Conservation (phyloP, 2,329 filamentous ascomycete species). For the Dothistroma pini region DNA sequence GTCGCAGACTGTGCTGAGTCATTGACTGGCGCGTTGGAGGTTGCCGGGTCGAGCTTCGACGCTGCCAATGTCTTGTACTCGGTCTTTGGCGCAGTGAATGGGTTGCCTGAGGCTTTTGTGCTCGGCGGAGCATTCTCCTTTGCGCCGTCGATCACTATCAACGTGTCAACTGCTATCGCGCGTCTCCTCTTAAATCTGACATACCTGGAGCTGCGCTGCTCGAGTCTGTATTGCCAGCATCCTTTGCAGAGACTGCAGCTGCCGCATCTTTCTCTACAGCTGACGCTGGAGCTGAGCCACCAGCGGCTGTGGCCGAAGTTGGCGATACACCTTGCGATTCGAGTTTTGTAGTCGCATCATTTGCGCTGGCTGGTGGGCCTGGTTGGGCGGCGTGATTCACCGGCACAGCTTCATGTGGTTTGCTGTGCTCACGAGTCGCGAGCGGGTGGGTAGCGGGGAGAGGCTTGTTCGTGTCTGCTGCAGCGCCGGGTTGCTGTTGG, state of each 20-base stretch:
- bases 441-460: constrained; percentile 14
- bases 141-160: neutral
- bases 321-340: constrained; percentile 9
- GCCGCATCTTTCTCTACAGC: constrained; percentile 19
- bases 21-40: neutral
- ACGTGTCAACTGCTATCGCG: neutral
- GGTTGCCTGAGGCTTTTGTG: neutral
- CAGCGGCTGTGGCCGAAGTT: constrained; percentile 9
- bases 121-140: constrained; percentile 5
- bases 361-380: neutral
- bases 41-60: constrained; percentile 1
- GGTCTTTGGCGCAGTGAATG: constrained; percentile 1
- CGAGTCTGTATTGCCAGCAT: constrained; percentile 8
- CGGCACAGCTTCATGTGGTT: constrained; percentile 7
- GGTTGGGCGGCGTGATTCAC: constrained; percentile 4
- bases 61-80: neutral
- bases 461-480: constrained; percentile 23
- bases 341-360: constrained; percentile 8
- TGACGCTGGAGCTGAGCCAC: constrained; percentile 15
- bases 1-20: neutral
- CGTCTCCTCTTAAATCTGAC: neutral
- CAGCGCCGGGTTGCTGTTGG: constrained; percentile 4
- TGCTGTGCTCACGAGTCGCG: constrained; percentile 3
- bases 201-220: constrained; percentile 1
- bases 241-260: constrained; percentile 21